A percentile compares a stretch with the other conserved stretches of the same genome.
phyloP scores from a whole-genome alignment of 2,329 filamentous ascomycete species.

The Cladophialophora carrionii region DNA sequence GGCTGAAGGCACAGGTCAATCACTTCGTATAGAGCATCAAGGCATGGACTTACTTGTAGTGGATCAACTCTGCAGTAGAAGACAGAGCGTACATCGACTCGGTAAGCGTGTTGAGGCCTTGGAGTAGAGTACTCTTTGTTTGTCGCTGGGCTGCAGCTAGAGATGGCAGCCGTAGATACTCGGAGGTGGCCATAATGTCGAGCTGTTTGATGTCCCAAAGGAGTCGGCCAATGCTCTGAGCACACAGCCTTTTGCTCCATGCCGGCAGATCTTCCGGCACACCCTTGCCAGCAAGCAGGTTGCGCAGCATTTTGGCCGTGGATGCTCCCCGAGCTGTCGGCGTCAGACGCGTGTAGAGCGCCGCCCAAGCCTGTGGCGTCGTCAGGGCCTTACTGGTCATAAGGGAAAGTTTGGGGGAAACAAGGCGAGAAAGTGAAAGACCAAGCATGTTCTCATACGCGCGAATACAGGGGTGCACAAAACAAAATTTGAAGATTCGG shows the following conservation, averaged over 20 bases:
- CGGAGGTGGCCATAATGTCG: constrained; percentile 30
- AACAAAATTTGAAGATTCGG: neutral
- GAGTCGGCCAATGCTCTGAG: constrained; percentile 33
- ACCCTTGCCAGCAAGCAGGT: constrained; percentile 25
- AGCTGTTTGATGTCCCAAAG: constrained; percentile 34
- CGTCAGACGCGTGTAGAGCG: constrained; percentile 23
- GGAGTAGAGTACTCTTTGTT: constrained; percentile 30
- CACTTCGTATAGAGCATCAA: neutral
- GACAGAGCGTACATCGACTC: constrained; percentile 28
- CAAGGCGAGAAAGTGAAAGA: neutral
- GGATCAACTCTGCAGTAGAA: constrained; percentile 31
- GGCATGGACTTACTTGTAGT: constrained; percentile 32
- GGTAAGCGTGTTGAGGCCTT: constrained; percentile 28
- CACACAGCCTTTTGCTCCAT: constrained; percentile 33
- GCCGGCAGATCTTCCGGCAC: constrained; percentile 29
- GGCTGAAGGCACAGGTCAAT: constrained; percentile 18
- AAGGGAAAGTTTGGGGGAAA: neutral
- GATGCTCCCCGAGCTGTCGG: constrained; percentile 25
- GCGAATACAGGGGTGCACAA: neutral
- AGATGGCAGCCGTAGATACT: constrained; percentile 29
- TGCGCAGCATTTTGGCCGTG: constrained; percentile 29
- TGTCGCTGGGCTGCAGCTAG: constrained; percentile 31
- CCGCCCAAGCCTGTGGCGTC: constrained; percentile 27
- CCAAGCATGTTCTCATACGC: neutral
- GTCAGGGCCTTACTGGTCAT: neutral